Base-by-base conservation (phyloP, 768 basidiomycete genomes). In the Paxillus involutus region DNA sequence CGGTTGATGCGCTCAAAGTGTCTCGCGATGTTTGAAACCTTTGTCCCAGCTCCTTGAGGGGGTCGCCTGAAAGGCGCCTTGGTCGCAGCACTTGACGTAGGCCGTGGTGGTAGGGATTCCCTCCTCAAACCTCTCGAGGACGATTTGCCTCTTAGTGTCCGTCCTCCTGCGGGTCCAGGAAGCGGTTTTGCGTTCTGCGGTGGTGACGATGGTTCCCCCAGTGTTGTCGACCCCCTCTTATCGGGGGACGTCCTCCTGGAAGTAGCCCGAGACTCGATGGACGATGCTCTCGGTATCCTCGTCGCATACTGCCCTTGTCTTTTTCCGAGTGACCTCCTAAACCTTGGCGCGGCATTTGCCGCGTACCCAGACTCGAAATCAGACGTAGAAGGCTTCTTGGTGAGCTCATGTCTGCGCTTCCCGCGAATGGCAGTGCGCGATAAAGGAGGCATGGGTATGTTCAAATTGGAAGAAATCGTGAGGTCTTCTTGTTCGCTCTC, bases 331-430 rank as follows among this genome's bases (percentile, higher is more conserved):
- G 79, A 65, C 49, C 83, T 82, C 21, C 87, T 74, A 59, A 91
- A 86, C 59, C 82, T 79, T 2, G 92, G 88, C 1, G 91, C 93
- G 53, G 94, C 85, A 64, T 94, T 94, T n/a, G 87, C 90, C 4
- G 94, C 93, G 71, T 95, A 96, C 44, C 94, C 85, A 52, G 89
- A 84, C 71, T 96, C 94, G 50, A 92, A 92, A 65, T 96, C 94
- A 6, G 94, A 95, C 10, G 78, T 77, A 9, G 87, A 86, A 37
- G 82, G 71, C 58, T 83, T 84, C 64, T 76, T 80, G 13, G 72
- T 62, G 41, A 79, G 70, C 44, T 77, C 60, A 37, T 77, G 80
- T 54, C 55, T 66, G 61, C 83, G 82, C 53, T 81, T 77, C 33
- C 75, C 75, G 36, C 83, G 79, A 17, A 73, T 51, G 6, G 75